These are phyloP conservation scores for Auricularia heimuer DNA, from an alignment of 768 basidiomycete species.

Conservation along the genomic window DNA sequence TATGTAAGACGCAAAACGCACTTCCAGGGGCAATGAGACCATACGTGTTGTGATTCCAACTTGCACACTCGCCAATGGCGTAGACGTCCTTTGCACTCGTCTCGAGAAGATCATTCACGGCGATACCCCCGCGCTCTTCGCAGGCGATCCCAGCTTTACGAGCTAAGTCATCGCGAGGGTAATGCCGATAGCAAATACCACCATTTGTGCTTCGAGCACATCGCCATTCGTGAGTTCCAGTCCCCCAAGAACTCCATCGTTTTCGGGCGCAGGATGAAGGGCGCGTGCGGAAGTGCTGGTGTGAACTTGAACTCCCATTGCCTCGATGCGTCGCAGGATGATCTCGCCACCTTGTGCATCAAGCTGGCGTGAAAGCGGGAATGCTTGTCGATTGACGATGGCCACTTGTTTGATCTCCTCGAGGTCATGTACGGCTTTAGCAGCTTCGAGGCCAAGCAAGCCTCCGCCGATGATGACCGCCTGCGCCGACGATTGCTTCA, in stretches of 20 bases:
- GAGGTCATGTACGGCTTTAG: constrained; percentile 60
- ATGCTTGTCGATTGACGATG: constrained; percentile 43
- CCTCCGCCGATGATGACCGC: constrained; percentile 62
- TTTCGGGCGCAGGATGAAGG: constrained; percentile 27
- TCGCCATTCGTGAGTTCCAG: constrained; percentile 39
- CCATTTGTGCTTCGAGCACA: constrained; percentile 39
- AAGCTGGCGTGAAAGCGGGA: constrained; percentile 49
- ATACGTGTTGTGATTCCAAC: constrained; percentile 53
- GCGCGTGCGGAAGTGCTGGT: constrained; percentile 30
- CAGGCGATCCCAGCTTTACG: constrained; percentile 40
- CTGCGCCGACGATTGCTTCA: background rate
- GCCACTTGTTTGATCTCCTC: constrained; percentile 35
- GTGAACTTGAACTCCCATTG: constrained; percentile 47
- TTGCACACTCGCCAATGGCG: constrained; percentile 70
- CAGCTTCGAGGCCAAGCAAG: constrained; percentile 63
- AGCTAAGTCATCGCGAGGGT: constrained; percentile 59
- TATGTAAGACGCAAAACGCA: constrained; percentile 12
- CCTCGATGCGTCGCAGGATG: constrained; percentile 48
- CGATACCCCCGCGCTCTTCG: constrained; percentile 42
- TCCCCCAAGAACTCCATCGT: constrained; percentile 33
- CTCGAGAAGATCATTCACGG: constrained; percentile 44
- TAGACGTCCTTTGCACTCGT: constrained; percentile 53
- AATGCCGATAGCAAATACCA: constrained; percentile 63
- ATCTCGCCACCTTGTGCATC: constrained; percentile 51
- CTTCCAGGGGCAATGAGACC: constrained; percentile 67